Conservation (phyloP, 352 stramenopile species). For the Phytophthora crassamura region DNA sequence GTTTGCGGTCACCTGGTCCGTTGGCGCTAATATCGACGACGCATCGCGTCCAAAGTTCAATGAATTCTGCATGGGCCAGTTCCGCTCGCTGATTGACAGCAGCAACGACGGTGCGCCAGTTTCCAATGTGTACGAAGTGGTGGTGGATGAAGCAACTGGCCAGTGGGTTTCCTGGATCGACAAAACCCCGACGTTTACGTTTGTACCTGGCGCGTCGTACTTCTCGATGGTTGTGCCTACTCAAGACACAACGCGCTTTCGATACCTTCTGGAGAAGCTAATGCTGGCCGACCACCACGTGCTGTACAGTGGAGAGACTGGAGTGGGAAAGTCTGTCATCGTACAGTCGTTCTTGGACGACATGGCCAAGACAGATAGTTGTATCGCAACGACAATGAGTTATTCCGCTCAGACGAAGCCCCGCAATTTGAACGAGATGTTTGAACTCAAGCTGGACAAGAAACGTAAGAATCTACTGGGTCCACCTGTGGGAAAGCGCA, state of each 20-base stretch:
- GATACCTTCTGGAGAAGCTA: constrained; percentile 92
- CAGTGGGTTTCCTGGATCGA: constrained; percentile 89
- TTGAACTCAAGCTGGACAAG: constrained; percentile 85
- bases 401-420: constrained; percentile 92
- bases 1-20: constrained; percentile 86
- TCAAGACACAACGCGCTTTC: constrained; percentile 94
- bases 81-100: constrained; percentile 63
- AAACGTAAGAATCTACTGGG: constrained; percentile 87
- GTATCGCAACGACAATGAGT: constrained; percentile 87
- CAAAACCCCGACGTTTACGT: constrained; percentile 91
- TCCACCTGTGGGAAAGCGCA: constrained; percentile 74
- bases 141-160: constrained; percentile 76
- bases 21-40: constrained; percentile 91
- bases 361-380: constrained; percentile 85
- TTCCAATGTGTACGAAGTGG: constrained; percentile 87
- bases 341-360: constrained; percentile 91
- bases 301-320: constrained; percentile 92
- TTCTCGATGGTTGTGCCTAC: constrained; percentile 96
- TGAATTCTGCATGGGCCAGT: constrained; percentile 84
- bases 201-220: constrained; percentile 87
- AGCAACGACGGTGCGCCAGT: constrained; percentile 50
- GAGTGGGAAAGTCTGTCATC: constrained; percentile 94
- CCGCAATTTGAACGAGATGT: constrained; percentile 83
- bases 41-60: constrained; percentile 84
- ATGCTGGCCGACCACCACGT: constrained; percentile 85